Conservation (phyloP, 106 monocot species). For the Triglochin maritima region DNA sequence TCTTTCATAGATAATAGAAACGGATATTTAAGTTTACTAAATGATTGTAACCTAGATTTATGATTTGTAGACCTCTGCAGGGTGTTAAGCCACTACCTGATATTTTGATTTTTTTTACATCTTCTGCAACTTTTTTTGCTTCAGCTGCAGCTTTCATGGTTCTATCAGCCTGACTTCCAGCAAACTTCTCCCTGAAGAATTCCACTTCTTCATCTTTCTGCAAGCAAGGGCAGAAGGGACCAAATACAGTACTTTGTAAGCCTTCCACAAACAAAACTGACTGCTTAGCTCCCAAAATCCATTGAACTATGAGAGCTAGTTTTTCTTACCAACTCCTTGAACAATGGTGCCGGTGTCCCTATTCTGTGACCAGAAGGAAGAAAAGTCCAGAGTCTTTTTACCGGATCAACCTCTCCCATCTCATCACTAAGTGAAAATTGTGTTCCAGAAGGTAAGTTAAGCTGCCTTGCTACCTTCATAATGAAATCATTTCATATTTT, state of each 20-base stretch:
- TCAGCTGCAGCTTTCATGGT: slow-evolving; percentile 48
- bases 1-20: too few relatives aligned
- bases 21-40: too few relatives aligned
- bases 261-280: too few relatives aligned
- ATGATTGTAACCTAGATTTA: background rate
- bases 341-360: slow-evolving; percentile 74
- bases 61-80: background rate
- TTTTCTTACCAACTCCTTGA: slow-evolving; percentile 67
- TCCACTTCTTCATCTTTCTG: slow-evolving; percentile 95
- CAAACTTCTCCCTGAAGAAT: slow-evolving; percentile 60
- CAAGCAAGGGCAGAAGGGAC: background rate
- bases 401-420: slow-evolving; percentile 49
- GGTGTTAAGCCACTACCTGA: slow-evolving; percentile 32
- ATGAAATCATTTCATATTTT: background rate
- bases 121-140: slow-evolving; percentile 48
- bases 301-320: too few relatives aligned
- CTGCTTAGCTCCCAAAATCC: too few relatives aligned
- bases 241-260: background rate
- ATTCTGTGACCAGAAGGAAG: slow-evolving; percentile 79
- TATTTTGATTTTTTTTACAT: slow-evolving; percentile 51
- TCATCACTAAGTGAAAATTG: slow-evolving; percentile 52
- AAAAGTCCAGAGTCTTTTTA: slow-evolving; percentile 76
- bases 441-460: slow-evolving; percentile 48
- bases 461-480: slow-evolving; percentile 63
- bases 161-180: slow-evolving; percentile 96